Evolutionary conservation across 2,329 filamentous ascomycete genomes (phyloP).

Genomic region (Didymella lethalis): DNA sequence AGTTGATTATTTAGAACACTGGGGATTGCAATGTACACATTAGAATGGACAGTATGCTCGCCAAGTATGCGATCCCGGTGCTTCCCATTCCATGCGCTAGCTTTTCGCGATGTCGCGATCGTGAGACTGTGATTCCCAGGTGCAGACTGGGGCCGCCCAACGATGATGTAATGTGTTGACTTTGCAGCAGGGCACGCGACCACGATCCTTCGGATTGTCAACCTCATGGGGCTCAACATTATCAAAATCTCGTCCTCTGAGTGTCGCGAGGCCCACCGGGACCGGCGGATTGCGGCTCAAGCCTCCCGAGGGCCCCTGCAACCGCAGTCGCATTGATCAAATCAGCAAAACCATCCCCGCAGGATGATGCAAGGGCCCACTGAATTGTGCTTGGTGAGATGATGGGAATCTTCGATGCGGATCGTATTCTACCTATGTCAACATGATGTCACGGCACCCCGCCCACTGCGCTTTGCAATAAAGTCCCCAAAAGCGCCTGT

Average conservation of each 20-base stretch:
- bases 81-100: background rate
- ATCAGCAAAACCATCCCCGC: conserved; percentile 12
- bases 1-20: background rate
- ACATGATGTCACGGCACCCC: conserved; percentile 23
- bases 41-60: background rate
- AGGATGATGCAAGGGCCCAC: conserved; percentile 23
- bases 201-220: background rate
- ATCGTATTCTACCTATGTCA: conserved; percentile 16
- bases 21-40: background rate
- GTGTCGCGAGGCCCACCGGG: conserved; percentile 3
- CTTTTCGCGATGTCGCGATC: conserved; percentile 4
- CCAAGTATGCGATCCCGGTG: too few relatives aligned
- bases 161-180: conserved; percentile 21
- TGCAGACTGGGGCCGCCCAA: background rate
- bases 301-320: conserved; percentile 10
- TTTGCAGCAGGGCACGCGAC: conserved; percentile 8
- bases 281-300: conserved; percentile 19
- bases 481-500: conserved; percentile 9
- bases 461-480: conserved; percentile 8
- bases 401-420: conserved; percentile 24
- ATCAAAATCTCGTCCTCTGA: conserved; percentile 2
- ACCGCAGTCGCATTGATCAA: conserved; percentile 10
- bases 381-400: conserved; percentile 7
- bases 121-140: background rate
- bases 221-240: conserved; percentile 5